Base-by-base conservation (phyloP, 1,284 basidiomycete species). In the Psilocybe mexicana region DNA sequence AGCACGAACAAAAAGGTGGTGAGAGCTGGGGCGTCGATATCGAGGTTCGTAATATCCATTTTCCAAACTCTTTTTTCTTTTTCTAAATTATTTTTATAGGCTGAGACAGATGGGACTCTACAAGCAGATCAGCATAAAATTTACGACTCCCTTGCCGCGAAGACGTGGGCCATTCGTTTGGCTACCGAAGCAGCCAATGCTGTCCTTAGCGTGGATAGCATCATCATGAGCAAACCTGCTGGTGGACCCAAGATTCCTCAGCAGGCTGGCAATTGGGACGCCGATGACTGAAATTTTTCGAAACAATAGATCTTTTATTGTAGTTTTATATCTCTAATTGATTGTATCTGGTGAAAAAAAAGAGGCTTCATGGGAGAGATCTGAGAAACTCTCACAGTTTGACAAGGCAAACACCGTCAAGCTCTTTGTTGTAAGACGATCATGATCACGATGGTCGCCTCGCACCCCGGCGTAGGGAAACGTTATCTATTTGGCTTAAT, bases 211-310 rank as follows among this genome's bases (percentile, higher is more conserved):
- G 97, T 99, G 8, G 97, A 99, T 75, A 93, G 92, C 67, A 98
- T 98, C 74, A 99, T 99, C 76, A 96, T 98, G 87, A 94, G 92
- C 74, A 94, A 94, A 71, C 92, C 92, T 51, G 93, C 93, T 0
- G 93, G 93, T 55, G 90, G 90, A 55, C 90, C 90, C 45, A 93
- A 92, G 70, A 79, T 93, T 58, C 90, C 90, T 55, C 89, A 93
- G 69, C 91, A 93, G 70, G 79, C 87, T 42, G 85, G 88, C 14
- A 90, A 91, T 69, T 93, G 90, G 90, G 91, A 93, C 63, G 87
- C 87, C 23, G 90, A 92, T 66, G 84, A 86, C 71, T 81, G 65
- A 70, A 18, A 18, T 1, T 18, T 18, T 18, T 45, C 8, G 42
- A 30, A 33, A 8, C 30, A 33, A 33, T 33, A 33, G 30, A 33